Evolutionary conservation across 1,284 basidiomycete genomes (phyloP).

Genomic region (Cryptococcus jaspeensis): DNA sequence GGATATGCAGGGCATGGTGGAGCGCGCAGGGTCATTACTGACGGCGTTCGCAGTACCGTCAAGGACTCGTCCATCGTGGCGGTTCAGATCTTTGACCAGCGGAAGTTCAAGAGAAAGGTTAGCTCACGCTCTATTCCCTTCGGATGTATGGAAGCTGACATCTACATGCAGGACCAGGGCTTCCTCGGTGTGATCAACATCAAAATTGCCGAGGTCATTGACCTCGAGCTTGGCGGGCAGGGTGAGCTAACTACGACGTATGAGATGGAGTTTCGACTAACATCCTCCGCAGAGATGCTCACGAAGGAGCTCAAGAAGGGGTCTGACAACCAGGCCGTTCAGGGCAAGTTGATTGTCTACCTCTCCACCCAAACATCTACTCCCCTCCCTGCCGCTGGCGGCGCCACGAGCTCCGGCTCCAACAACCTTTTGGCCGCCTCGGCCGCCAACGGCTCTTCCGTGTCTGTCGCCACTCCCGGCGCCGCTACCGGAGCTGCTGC

Average conservation of each 20-base stretch:
- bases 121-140: background rate
- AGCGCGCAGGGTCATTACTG: background rate
- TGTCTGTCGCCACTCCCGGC: slow-evolving; percentile 45
- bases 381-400: slow-evolving; percentile 58
- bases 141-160: background rate
- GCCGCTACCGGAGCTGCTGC: slow-evolving; percentile 33
- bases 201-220: slow-evolving; percentile 82
- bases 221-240: slow-evolving; percentile 83
- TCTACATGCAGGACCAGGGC: slow-evolving; percentile 62
- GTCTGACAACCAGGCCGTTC: slow-evolving; percentile 79
- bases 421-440: slow-evolving; percentile 13
- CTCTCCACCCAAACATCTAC: slow-evolving; percentile 75
- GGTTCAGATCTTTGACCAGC: slow-evolving; percentile 95
- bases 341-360: slow-evolving; percentile 79
- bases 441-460: slow-evolving; percentile 25
- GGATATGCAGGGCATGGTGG: background rate
- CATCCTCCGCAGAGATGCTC: slow-evolving; percentile 62
- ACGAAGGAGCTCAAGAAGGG: slow-evolving; percentile 81
- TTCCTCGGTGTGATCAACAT: slow-evolving; percentile 94
- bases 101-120: slow-evolving; percentile 85
- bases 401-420: slow-evolving; percentile 12
- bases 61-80: slow-evolving; percentile 87
- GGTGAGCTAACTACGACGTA: slow-evolving; percentile 58
- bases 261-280: background rate
- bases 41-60: slow-evolving; percentile 61